Base-by-base conservation (phyloP, 768 basidiomycete genomes). In the Aureoboletus auriporus region DNA sequence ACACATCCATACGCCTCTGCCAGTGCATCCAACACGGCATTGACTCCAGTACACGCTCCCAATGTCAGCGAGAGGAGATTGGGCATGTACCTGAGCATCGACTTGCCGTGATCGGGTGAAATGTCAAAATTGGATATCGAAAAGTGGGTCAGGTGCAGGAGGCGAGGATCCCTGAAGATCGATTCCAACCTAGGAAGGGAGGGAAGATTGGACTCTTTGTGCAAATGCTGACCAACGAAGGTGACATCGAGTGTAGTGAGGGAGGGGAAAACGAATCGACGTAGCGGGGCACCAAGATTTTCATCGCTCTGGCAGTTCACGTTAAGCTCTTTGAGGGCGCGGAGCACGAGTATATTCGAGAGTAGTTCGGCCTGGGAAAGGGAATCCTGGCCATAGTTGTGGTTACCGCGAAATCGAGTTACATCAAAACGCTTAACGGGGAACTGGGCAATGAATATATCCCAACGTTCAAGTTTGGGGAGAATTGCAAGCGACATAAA, bases 131-230 rank as follows among this genome's bases (percentile, higher is more conserved):
- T 68, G 35, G 75, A 72, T 39, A 83, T 56, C 14, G 75, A 74
- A 49, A 83, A 72, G 51, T 76, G 71, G 28, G 77, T 76, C 33
- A 83, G 66, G 46, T 67, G 57, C 4, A 69, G 73, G 27, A 81
- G 71, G 42, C 78, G 78, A 6, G 80, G 79, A 61, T 82, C 78
- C 45, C 75, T 74, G 58, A 82, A 78, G 48, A 83, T 67, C 33
- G 66, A 71, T 60, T 80, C 77, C 27, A 78, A 69, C 28, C 74
- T 71, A 34, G 76, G 76, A 45, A 82, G 64, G 6, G 55, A 44
- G 12, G 75, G 72, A 12, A 56, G 14, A 20, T 46, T 50, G 36
- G 57, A 42, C 35, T 54, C 58, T 51, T 55, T 60, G 39, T 55
- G 58, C 29, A 46, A 42, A 23, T 57, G 57, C 16, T 58, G 61